Conservation (phyloP, 2,329 filamentous ascomycete species). For the Pseudopyrenochaeta lycopersici region DNA sequence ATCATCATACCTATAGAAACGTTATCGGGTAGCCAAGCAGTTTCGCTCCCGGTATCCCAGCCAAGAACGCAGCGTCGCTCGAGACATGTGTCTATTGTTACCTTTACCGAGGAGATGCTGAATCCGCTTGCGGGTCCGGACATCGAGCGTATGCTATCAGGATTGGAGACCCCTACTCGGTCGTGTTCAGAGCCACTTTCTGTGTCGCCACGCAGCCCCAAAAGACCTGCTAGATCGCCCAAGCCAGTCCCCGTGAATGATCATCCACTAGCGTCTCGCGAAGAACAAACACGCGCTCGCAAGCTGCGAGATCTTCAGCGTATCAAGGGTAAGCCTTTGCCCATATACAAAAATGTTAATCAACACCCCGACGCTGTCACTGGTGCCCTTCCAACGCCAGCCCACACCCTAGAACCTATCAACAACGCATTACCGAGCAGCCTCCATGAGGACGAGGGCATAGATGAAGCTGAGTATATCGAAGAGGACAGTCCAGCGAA, state of each 20-base stretch:
- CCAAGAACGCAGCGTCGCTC: slow-evolving; percentile 15
- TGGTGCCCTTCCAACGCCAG: slow-evolving; percentile 22
- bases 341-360: slow-evolving; percentile 7
- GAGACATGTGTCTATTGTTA: slow-evolving; percentile 20
- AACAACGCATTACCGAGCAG: slow-evolving; percentile 4
- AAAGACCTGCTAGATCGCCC: slow-evolving; percentile 21
- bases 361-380: slow-evolving; percentile 11
- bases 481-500: slow-evolving; percentile 4
- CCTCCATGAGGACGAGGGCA: slow-evolving; percentile 13
- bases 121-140: slow-evolving; percentile 29
- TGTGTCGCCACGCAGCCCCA: slow-evolving; percentile 21
- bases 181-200: slow-evolving; percentile 22
- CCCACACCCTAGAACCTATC: slow-evolving; percentile 23
- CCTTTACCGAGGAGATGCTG: slow-evolving; percentile 41
- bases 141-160: slow-evolving; percentile 28
- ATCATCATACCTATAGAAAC: slow-evolving; percentile 36
- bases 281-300: slow-evolving; percentile 31
- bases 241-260: slow-evolving; percentile 27
- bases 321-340: slow-evolving; percentile 27
- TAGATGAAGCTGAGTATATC: slow-evolving; percentile 10
- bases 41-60: slow-evolving; percentile 10
- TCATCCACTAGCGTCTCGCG: slow-evolving; percentile 32
- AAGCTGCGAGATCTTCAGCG: slow-evolving; percentile 39
- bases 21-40: slow-evolving; percentile 10
- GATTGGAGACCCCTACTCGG: slow-evolving; percentile 9